Conservation (phyloP, 148 eudicot species). For the Rhododendron simsii region DNA sequence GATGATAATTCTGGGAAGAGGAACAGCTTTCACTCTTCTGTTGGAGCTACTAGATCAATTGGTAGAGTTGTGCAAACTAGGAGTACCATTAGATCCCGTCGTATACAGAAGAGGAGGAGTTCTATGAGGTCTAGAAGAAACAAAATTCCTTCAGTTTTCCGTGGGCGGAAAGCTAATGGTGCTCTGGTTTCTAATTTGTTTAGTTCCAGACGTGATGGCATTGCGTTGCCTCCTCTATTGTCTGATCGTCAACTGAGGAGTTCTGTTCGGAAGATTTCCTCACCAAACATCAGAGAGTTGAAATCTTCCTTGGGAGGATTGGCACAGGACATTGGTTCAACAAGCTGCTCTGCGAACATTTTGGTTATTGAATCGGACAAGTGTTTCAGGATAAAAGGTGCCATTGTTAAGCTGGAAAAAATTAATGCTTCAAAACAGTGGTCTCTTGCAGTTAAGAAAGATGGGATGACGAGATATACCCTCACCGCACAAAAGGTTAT, state of each 20-base stretch:
- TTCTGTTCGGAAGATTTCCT: slow-evolving; percentile 24
- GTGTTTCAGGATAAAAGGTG: slow-evolving; percentile 70
- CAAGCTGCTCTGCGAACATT: slow-evolving; percentile 52
- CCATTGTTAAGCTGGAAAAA: slow-evolving; percentile 46
- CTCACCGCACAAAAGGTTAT: slow-evolving; percentile 45
- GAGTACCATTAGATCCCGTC: slow-evolving; percentile 31
- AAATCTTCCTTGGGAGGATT: slow-evolving; percentile 29
- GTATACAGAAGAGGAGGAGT: slow-evolving; percentile 58
- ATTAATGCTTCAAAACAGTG: slow-evolving; percentile 47
- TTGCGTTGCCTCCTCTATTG: slow-evolving; percentile 7
- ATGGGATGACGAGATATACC: slow-evolving; percentile 37
- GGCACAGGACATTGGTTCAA: slow-evolving; percentile 37
- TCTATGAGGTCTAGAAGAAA: slow-evolving; percentile 59
- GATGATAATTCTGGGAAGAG: slow-evolving; percentile 17
- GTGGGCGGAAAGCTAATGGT: slow-evolving; percentile 33
- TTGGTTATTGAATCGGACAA: slow-evolving; percentile 64
- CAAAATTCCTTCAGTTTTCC: slow-evolving; percentile 37
- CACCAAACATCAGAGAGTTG: slow-evolving; percentile 20
- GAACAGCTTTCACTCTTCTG: slow-evolving; percentile 12
- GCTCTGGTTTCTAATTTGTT: slow-evolving; percentile 22
- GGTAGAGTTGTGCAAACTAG: slow-evolving; percentile 30
- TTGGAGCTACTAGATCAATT: slow-evolving; percentile 25
- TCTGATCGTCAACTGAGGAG: slow-evolving; percentile 28
- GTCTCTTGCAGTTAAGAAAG: slow-evolving; percentile 57
- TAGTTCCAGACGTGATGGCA: slow-evolving; percentile 20